A percentile compares a stretch with the other conserved stretches of the same genome.
Conservation (phyloP, 306 rosid genomes). For the Acacia acuminata region DNA sequence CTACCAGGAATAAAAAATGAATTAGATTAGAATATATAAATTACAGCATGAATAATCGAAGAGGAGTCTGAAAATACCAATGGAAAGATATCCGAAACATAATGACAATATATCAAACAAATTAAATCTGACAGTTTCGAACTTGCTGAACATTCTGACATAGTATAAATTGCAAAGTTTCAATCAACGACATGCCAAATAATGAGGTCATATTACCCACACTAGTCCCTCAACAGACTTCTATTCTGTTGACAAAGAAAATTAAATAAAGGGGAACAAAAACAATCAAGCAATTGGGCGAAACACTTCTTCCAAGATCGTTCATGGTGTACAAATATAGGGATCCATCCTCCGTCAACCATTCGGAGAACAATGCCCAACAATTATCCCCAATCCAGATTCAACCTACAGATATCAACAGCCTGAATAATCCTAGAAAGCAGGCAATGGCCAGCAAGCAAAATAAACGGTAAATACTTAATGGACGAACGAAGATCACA, state of each 20-base stretch:
- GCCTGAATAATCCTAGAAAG: neutral
- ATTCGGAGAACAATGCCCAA: neutral
- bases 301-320: neutral
- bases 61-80: neutral
- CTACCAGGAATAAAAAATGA: conserved; percentile 13
- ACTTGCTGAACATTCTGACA: conserved; percentile 1
- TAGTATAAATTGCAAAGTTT: neutral
- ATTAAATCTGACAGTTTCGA: conserved; percentile 15
- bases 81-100: neutral
- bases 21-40: neutral
- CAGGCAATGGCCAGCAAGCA: neutral
- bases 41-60: neutral
- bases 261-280: neutral
- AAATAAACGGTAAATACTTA: neutral
- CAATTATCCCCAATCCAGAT: neutral
- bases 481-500: neutral
- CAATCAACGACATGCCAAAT: neutral
- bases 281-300: too few relatives aligned
- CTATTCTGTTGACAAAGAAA: neutral
- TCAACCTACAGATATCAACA: neutral
- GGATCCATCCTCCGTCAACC: neutral
- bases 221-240: neutral
- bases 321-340: neutral
- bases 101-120: conserved; percentile 7
- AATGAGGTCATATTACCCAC: conserved; percentile 1